Conservation (phyloP, 305 asterid genomes). For the Fraxinus floribunda region DNA sequence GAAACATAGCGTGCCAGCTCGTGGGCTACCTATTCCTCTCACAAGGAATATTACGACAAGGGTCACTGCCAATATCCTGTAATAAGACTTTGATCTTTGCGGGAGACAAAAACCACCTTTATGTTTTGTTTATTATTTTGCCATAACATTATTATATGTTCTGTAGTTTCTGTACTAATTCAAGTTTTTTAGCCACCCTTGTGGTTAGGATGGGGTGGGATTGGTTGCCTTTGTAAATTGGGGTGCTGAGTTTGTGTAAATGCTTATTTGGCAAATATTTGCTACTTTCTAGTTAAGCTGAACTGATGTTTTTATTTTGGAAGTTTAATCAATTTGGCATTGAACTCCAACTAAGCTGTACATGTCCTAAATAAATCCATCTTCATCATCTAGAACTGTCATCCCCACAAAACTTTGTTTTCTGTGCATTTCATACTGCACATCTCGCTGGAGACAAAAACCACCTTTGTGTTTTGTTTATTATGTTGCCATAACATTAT, state of each 20-base stretch:
- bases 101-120: neutral
- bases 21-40: neutral
- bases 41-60: neutral
- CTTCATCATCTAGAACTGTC: neutral
- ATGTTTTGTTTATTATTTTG: neutral
- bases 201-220: neutral
- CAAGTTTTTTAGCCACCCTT: neutral
- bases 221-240: slow-evolving; percentile 3
- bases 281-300: slow-evolving; percentile 1
- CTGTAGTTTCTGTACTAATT: neutral
- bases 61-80: neutral
- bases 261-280: neutral
- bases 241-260: neutral
- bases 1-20: neutral
- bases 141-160: neutral
- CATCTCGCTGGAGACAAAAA: neutral
- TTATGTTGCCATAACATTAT: neutral
- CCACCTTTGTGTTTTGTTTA: neutral
- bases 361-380: neutral
- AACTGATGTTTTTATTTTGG: neutral
- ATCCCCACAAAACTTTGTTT: neutral
- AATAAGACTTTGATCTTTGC: neutral
- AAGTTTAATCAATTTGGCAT: neutral
- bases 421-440: neutral
- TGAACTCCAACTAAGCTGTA: neutral